phyloP scores from a whole-genome alignment of 164 flowering plant species.

The Liriodendron chinense region DNA sequence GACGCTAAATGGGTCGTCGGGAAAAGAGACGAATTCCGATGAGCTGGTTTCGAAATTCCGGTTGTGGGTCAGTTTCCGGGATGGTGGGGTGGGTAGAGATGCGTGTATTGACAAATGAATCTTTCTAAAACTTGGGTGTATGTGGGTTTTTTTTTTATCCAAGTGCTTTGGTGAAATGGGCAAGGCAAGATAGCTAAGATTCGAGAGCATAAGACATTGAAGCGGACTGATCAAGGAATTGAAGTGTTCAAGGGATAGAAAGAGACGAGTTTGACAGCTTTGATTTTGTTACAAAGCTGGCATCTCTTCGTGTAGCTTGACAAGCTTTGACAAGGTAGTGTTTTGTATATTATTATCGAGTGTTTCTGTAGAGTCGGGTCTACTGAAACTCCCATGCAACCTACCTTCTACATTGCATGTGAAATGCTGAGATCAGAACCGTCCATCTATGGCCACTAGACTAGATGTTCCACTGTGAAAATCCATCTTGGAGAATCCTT shows the following conservation, averaged over 20 bases:
- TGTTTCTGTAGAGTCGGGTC: no score
- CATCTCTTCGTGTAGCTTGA: not conserved
- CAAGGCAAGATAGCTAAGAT: conserved; percentile 14
- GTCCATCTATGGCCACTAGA: no score
- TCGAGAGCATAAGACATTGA: not conserved
- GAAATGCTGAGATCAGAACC: no score
- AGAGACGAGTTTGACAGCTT: conserved; percentile 1
- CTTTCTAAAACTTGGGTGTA: not conserved
- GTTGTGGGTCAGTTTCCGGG: not conserved
- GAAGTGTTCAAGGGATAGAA: not conserved
- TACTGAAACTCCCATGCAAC: no score
- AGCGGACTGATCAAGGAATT: conserved; percentile 2
- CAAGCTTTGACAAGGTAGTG: not conserved
- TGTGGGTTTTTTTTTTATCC: not conserved
- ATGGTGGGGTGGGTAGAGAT: not conserved
- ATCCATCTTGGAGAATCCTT: no score
- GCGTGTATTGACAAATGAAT: not conserved
- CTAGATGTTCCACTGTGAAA: no score
- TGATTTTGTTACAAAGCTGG: not conserved
- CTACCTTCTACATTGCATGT: no score
- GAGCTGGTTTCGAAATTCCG: not conserved
- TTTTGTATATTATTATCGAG: no score
- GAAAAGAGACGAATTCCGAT: not conserved
- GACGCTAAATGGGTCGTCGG: not conserved
- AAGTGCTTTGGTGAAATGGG: conserved; percentile 1